A percentile compares a stretch with the other conserved stretches of the same genome.
Evolutionary conservation across 1,284 basidiomycete genomes (phyloP).

Genomic region (Cystobasidium slooffiae): DNA sequence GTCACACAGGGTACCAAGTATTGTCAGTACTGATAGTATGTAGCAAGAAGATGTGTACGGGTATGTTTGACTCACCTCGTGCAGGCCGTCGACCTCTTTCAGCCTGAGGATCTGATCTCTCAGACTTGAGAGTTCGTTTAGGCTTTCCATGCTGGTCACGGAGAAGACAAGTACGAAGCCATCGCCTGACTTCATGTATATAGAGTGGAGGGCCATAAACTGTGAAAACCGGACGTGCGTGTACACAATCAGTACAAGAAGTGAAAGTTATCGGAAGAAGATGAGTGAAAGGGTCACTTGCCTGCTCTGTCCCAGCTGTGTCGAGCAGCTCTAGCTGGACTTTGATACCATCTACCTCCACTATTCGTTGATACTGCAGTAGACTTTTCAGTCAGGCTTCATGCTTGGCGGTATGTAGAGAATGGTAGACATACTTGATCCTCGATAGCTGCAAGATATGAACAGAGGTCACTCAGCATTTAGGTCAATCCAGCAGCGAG

Average conservation of each 20-base stretch:
- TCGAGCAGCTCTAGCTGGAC: slow-evolving; percentile 77
- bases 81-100: slow-evolving; percentile 63
- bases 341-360: slow-evolving; percentile 58
- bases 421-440: slow-evolving; percentile 27
- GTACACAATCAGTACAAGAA: neutral
- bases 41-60: neutral
- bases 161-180: slow-evolving; percentile 84
- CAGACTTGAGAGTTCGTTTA: slow-evolving; percentile 75
- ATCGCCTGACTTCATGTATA: slow-evolving; percentile 61
- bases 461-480: slow-evolving; percentile 1
- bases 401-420: neutral
- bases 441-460: slow-evolving; percentile 28
- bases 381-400: neutral
- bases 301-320: slow-evolving; percentile 84
- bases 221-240: slow-evolving; percentile 22
- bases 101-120: slow-evolving; percentile 78
- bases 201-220: slow-evolving; percentile 55
- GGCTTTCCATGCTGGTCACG: slow-evolving; percentile 73
- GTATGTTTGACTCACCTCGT: neutral
- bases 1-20: neutral
- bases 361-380: slow-evolving; percentile 56
- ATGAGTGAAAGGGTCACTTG: slow-evolving; percentile 19
- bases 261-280: neutral
- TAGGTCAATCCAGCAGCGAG: neutral
- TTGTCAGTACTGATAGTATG: neutral